These are phyloP conservation scores for Larix sibirica DNA, from an alignment of 83 land plant species.

Conservation along the genomic window DNA sequence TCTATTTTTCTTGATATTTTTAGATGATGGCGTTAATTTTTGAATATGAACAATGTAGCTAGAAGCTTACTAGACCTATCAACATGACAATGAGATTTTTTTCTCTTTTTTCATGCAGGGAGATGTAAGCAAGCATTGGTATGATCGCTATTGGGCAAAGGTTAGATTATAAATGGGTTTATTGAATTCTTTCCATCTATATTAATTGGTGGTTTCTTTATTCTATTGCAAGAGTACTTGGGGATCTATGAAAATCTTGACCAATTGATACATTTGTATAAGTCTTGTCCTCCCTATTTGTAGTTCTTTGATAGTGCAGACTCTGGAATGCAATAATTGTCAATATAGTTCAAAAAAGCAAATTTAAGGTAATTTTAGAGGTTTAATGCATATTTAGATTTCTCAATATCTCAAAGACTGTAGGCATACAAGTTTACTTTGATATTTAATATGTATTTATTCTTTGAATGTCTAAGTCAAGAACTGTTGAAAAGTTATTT, in stretches of 20 bases:
- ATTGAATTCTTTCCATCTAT: not conserved
- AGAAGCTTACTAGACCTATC: not conserved
- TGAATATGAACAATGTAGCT: not conserved
- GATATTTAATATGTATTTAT: no score
- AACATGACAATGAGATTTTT: not conserved
- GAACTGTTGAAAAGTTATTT: no score
- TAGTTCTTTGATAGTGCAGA: not conserved
- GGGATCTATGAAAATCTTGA: no score
- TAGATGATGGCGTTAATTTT: not conserved
- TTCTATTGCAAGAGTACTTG: no score
- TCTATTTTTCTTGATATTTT: not conserved
- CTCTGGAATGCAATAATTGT: not conserved
- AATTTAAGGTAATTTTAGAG: not conserved
- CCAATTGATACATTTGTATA: no score
- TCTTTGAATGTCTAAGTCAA: no score
- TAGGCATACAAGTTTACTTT: not conserved
- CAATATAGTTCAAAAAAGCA: not conserved
- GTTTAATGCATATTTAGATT: not conserved
- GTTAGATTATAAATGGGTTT: slow-evolving; percentile 24
- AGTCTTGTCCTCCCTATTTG: not conserved
- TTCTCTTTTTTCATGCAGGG: slow-evolving; percentile 42
- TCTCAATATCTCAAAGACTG: not conserved
- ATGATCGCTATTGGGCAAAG: slow-evolving; percentile 85
- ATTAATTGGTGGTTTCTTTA: no score
- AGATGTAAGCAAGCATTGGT: slow-evolving; percentile 44